A percentile compares a stretch with the other conserved stretches of the same genome.
phyloP scores from a whole-genome alignment of 495 filamentous ascomycete genomes.

The Venustampulla echinocandica region DNA sequence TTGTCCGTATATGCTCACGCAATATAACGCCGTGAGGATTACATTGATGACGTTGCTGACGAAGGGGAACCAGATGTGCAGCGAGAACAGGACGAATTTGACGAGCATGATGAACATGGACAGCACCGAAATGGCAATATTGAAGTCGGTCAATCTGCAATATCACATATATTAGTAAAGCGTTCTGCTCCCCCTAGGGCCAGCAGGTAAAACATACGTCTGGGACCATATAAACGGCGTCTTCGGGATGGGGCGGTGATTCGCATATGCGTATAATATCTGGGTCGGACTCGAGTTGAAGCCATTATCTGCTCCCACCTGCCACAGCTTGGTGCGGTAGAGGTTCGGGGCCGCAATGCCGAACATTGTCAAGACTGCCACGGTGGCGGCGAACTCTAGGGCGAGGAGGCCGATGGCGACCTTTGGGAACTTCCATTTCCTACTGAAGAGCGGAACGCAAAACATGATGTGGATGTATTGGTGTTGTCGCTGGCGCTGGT shows the following conservation, averaged over 20 bases:
- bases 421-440: slow-evolving; percentile 57
- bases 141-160: slow-evolving; percentile 65
- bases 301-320: slow-evolving; percentile 65
- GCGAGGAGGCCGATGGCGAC: slow-evolving; percentile 58
- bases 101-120: slow-evolving; percentile 58
- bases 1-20: slow-evolving; percentile 61
- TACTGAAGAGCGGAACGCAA: slow-evolving; percentile 13
- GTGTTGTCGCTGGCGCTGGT: too few relatives aligned
- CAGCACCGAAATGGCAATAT: slow-evolving; percentile 74
- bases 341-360: slow-evolving; percentile 72
- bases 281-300: slow-evolving; percentile 76
- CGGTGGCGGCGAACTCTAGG: slow-evolving; percentile 57
- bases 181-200: not conserved
- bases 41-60: slow-evolving; percentile 51
- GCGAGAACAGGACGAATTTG: slow-evolving; percentile 58
- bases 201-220: slow-evolving; percentile 48
- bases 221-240: slow-evolving; percentile 75
- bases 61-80: slow-evolving; percentile 65
- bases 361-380: slow-evolving; percentile 68
- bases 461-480: too few relatives aligned
- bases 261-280: slow-evolving; percentile 67
- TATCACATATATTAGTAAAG: not conserved
- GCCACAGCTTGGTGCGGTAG: slow-evolving; percentile 74
- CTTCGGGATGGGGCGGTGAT: slow-evolving; percentile 53
- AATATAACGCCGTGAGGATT: slow-evolving; percentile 53